Evolutionary conservation across 2,329 filamentous ascomycete species (phyloP).

Genomic region (Trematosphaeria pertusa): DNA sequence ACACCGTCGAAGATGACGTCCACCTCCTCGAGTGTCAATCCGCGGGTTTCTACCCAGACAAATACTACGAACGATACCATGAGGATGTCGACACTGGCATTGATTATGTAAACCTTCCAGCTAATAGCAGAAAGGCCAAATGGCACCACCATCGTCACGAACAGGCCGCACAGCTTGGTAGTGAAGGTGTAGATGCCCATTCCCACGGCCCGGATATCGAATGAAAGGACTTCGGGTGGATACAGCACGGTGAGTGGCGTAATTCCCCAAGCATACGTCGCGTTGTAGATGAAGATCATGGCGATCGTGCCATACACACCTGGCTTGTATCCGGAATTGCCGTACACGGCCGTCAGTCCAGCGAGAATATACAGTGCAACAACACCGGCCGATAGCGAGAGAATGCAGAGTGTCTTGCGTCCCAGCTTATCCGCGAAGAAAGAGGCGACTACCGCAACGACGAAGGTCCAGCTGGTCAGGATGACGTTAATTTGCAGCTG

Average conservation of each 20-base stretch:
- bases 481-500: slow-evolving; percentile 50
- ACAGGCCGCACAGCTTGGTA: slow-evolving; percentile 29
- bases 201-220: slow-evolving; percentile 31
- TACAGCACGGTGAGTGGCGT: slow-evolving; percentile 43
- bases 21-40: slow-evolving; percentile 26
- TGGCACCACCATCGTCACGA: slow-evolving; percentile 46
- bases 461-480: slow-evolving; percentile 51
- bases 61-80: slow-evolving; percentile 46
- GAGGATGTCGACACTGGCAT: slow-evolving; percentile 20
- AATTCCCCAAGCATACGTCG: slow-evolving; percentile 44
- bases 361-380: slow-evolving; percentile 29
- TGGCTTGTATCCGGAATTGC: slow-evolving; percentile 46
- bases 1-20: slow-evolving; percentile 25
- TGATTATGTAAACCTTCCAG: slow-evolving; percentile 35
- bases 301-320: slow-evolving; percentile 46
- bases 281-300: slow-evolving; percentile 29
- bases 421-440: slow-evolving; percentile 45
- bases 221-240: slow-evolving; percentile 44
- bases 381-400: slow-evolving; percentile 14
- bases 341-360: slow-evolving; percentile 33
- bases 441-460: slow-evolving; percentile 43
- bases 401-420: slow-evolving; percentile 27
- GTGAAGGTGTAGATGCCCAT: slow-evolving; percentile 26
- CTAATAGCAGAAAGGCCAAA: slow-evolving; percentile 28
- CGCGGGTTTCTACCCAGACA: slow-evolving; percentile 25